A percentile compares a stretch with the other conserved stretches of the same genome.
These are phyloP conservation scores for Fusarium burgessii DNA, from an alignment of 2,329 filamentous ascomycete genomes.

Conservation along the genomic window DNA sequence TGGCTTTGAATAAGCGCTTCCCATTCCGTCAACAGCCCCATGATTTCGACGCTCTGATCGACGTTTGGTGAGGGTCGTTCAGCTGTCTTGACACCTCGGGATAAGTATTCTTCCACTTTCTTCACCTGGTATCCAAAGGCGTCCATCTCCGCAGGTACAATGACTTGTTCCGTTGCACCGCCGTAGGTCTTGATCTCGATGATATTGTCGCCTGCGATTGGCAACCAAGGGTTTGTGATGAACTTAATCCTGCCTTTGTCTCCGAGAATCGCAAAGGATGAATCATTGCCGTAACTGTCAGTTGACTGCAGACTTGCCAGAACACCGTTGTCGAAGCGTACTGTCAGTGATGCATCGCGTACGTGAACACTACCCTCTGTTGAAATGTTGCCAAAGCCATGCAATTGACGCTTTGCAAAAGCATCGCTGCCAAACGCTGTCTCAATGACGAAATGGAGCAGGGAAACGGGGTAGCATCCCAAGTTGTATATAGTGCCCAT, in stretches of 20 bases:
- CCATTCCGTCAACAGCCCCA: constrained; percentile 15
- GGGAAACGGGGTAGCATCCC: constrained; percentile 9
- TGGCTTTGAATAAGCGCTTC: constrained; percentile 4
- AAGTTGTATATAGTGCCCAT: constrained; percentile 16
- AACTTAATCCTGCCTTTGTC: constrained; percentile 6
- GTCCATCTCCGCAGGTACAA: background rate
- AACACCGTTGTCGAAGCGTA: constrained; percentile 8
- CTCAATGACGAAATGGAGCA: constrained; percentile 4
- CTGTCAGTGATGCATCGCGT: constrained; percentile 14
- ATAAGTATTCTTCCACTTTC: constrained; percentile 10
- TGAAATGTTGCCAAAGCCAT: constrained; percentile 12
- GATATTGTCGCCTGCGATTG: constrained; percentile 1
- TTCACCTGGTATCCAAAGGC: constrained; percentile 13
- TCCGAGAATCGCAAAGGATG: background rate
- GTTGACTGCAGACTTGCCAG: constrained; percentile 14
- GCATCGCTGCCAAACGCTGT: background rate
- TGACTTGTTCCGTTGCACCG: background rate
- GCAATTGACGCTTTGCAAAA: background rate
- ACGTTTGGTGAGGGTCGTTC: constrained; percentile 15
- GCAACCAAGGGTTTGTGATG: constrained; percentile 16
- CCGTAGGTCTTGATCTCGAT: constrained; percentile 15
- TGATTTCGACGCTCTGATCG: constrained; percentile 21
- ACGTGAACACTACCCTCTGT: background rate
- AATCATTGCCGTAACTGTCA: constrained; percentile 18
- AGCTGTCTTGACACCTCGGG: background rate